Evolutionary conservation across 108 stramenopile genomes (phyloP).

Genomic region (Nitzschia palea): DNA sequence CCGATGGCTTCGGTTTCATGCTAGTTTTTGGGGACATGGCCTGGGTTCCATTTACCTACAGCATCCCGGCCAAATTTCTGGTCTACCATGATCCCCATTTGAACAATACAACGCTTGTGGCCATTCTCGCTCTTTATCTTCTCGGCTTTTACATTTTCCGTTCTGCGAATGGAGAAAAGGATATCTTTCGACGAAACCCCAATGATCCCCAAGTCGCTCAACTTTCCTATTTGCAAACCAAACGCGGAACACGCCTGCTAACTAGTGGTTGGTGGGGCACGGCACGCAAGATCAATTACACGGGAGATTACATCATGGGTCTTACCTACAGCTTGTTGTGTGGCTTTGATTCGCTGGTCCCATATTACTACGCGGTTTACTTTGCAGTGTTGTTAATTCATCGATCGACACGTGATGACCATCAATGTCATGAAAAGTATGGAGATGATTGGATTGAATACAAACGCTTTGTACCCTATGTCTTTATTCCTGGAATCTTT

Average conservation of each 20-base stretch:
- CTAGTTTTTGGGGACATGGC: constrained; percentile 96
- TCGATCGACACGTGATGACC: constrained; percentile 95
- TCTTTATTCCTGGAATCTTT: constrained; percentile 93
- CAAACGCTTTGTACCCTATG: constrained; percentile 89
- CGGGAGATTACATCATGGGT: constrained; percentile 97
- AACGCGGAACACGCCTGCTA: constrained; percentile 85
- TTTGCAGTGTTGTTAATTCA: constrained; percentile 94
- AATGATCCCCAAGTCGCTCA: constrained; percentile 60
- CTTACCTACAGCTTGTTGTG: constrained; percentile 95
- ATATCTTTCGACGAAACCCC: constrained; percentile 92
- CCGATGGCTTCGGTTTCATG: constrained; percentile 99
- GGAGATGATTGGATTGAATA: constrained; percentile 96
- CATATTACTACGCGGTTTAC: constrained; percentile 96
- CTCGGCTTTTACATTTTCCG: constrained; percentile 91
- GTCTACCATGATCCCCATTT: constrained; percentile 89
- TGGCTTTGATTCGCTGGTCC: constrained; percentile 88
- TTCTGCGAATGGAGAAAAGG: constrained; percentile 94
- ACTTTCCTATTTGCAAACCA: constrained; percentile 71
- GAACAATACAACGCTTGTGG: constrained; percentile 33
- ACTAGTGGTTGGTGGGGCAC: constrained; percentile 98
- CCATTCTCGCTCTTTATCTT: constrained; percentile 60
- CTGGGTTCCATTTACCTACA: constrained; percentile 99
- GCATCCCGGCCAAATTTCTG: constrained; percentile 90
- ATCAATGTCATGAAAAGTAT: constrained; percentile 92
- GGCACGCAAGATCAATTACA: constrained; percentile 99